These are phyloP conservation scores for Colletotrichum eleusines DNA, from an alignment of 2,329 filamentous ascomycete genomes.

Conservation along the genomic window DNA sequence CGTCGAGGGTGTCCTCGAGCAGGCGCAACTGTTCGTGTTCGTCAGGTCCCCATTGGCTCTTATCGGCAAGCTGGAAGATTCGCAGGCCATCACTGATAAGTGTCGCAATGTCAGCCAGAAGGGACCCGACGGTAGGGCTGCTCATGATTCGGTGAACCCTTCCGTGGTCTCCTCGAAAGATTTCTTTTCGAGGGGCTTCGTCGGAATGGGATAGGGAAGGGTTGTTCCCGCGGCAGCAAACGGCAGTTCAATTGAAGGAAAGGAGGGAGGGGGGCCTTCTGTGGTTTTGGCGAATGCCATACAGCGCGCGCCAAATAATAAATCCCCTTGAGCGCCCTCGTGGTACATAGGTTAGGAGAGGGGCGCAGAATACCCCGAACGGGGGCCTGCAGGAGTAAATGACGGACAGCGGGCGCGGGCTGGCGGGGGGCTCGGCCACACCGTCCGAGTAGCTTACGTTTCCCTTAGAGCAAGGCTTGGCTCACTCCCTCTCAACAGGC, in stretches of 20 bases:
- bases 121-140: constrained; percentile 67
- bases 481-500: constrained; percentile 22
- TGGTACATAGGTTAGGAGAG: constrained; percentile 17
- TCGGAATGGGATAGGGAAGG: not conserved
- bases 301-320: constrained; percentile 37
- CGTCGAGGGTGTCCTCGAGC: constrained; percentile 67
- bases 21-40: constrained; percentile 70
- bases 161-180: constrained; percentile 31
- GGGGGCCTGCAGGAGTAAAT: constrained; percentile 10
- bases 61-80: constrained; percentile 68
- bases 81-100: constrained; percentile 65
- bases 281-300: constrained; percentile 22
- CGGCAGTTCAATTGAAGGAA: constrained; percentile 28
- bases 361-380: constrained; percentile 25
- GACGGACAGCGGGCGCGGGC: constrained; percentile 33
- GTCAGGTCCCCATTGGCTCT: constrained; percentile 68
- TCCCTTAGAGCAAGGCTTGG: constrained; percentile 35
- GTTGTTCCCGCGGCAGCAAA: constrained; percentile 2
- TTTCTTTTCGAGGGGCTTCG: constrained; percentile 31
- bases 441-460: constrained; percentile 42
- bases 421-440: constrained; percentile 35
- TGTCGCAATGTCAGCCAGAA: constrained; percentile 69
- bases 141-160: constrained; percentile 49
- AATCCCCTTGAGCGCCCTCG: constrained; percentile 30
- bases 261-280: not conserved